Base-by-base conservation (phyloP, 805 yeast species). In the Lipomyces yamanashiensis region DNA sequence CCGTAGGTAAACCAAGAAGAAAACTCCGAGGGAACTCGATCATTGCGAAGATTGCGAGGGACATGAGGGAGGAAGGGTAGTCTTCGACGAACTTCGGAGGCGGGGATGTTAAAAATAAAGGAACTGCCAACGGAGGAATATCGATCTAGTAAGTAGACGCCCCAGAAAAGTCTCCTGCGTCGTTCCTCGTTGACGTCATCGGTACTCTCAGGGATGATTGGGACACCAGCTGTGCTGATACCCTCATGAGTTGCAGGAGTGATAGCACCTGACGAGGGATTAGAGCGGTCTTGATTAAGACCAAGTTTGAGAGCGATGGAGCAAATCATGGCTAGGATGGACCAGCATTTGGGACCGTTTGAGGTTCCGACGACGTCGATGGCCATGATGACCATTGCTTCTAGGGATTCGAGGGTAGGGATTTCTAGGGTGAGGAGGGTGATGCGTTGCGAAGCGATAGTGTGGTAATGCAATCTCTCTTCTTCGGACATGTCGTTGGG, bases 261-360 rank as follows among this genome's bases (percentile, higher is more conserved):
- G 7, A 45, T 17, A 12, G 61, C 39, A 19, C 56, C 56, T 9
- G 52, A 45, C 2, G 50, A 49, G 7, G 40, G 45, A 1, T 7
- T 17, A 10, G 51, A 4, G 9, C 34, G 45, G 37, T 63, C 64
- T 17, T 21, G 59, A 58, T 48, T 71, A 66, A 45, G 63, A 37
- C 68, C 70, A 44, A 56, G 58, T 55, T 47, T 57, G 47, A 37
- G 67, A 40, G 72, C 71, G 19, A 70, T 64, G 1, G 73, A 68
- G 56, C 69, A 64, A 15, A 71, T 64, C 64, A 71, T 60, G 15
- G 74, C 64, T 44, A 71, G 47, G 7, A 70, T 59, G n/a, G 71
- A 63, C 74, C 74, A 71, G n/a, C 72, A 67, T 47, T 71, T 66
- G 12, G 74, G 74, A 9, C 73, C 73, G 52, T 71, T 71, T 3